A percentile compares a stretch with the other conserved stretches of the same genome.
Conservation (phyloP, 345 rosid species). For the Lumnitzera racemosa region DNA sequence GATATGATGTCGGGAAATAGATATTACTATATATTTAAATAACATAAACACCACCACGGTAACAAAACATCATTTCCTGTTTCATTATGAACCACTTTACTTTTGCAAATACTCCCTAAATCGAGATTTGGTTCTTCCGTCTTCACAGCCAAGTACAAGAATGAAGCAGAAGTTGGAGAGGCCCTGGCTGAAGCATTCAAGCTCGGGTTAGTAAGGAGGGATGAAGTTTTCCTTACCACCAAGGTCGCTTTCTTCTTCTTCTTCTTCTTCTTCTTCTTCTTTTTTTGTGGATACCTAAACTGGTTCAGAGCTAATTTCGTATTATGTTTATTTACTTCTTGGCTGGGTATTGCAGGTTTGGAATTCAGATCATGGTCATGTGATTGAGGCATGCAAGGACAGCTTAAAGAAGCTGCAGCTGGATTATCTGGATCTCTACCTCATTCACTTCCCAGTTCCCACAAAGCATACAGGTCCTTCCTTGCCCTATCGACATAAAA, state of each 20-base stretch:
- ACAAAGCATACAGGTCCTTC: slow-evolving; percentile 62
- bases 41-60: no score
- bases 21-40: no score
- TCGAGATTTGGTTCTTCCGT: not conserved
- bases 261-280: no score
- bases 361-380: slow-evolving; percentile 94
- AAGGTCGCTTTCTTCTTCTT: slow-evolving; percentile 32
- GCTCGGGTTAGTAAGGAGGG: slow-evolving; percentile 62
- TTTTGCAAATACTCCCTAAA: not conserved
- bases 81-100: no score
- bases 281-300: no score
- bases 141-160: slow-evolving; percentile 60
- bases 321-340: no score
- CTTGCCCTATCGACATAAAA: not conserved
- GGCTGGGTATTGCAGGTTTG: slow-evolving; percentile 45
- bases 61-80: no score
- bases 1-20: no score
- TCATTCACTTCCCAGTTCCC: slow-evolving; percentile 81
- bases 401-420: slow-evolving; percentile 85
- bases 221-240: slow-evolving; percentile 78
- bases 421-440: slow-evolving; percentile 83
- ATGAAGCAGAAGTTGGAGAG: slow-evolving; percentile 74
- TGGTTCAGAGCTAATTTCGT: no score
- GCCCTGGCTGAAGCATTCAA: slow-evolving; percentile 59
- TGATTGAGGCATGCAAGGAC: slow-evolving; percentile 73